Conservation (phyloP, 495 filamentous ascomycete genomes). For the Stereocaulon alpinum region DNA sequence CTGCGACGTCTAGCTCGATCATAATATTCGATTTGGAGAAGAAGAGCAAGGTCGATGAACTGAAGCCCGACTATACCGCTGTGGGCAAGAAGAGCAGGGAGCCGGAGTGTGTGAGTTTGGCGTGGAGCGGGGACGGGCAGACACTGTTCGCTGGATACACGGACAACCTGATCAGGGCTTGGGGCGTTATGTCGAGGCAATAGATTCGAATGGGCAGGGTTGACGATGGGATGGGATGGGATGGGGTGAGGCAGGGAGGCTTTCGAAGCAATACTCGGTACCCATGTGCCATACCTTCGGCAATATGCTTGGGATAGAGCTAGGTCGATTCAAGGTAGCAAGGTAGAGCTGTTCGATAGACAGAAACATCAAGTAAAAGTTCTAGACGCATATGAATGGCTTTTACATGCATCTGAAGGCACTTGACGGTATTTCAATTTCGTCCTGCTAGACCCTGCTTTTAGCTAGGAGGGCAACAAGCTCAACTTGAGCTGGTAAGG, state of each 20-base stretch:
- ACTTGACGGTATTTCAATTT: too few species aligned
- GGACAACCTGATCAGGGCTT: slow-evolving; percentile 98
- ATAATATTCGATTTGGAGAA: slow-evolving; percentile 99
- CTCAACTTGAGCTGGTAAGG: too few species aligned
- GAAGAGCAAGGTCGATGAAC: slow-evolving; percentile 99
- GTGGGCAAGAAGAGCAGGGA: slow-evolving; percentile 98
- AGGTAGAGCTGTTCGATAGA: background rate
- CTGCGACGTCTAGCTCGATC: slow-evolving; percentile 90
- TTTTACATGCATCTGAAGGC: background rate
- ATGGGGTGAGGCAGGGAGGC: background rate
- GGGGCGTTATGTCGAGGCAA: slow-evolving; percentile 72
- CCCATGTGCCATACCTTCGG: background rate
- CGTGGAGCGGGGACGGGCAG: slow-evolving; percentile 96
- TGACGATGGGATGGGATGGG: background rate
- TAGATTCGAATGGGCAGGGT: background rate
- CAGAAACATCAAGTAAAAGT: background rate
- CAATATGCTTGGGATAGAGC: background rate
- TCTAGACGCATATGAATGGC: background rate
- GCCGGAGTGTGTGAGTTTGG: slow-evolving; percentile 93
- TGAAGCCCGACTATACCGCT: slow-evolving; percentile 95
- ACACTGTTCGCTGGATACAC: slow-evolving; percentile 99
- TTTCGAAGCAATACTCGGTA: background rate
- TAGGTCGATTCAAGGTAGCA: background rate
- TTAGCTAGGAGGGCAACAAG: too few species aligned
- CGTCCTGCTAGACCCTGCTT: background rate